Conservation (phyloP, 306 rosid genomes). For the Castanopsis chinensis region DNA sequence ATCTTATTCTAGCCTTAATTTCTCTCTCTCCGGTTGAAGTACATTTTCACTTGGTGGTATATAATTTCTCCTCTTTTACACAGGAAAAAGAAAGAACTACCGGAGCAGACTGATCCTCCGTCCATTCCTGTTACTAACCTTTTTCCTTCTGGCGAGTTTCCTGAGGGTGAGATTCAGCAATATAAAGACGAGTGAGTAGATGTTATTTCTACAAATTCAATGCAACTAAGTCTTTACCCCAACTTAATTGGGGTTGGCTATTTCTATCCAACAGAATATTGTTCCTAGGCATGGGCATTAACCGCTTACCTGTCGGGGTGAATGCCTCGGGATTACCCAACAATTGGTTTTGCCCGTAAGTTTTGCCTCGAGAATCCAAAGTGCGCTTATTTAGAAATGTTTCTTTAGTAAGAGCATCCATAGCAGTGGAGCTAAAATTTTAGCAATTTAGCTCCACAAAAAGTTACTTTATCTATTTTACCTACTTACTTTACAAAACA, state of each 20-base stretch:
- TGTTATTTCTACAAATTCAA: not conserved
- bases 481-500: too few species aligned
- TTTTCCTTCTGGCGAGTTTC: slow-evolving; percentile 84
- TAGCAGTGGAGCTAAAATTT: too few species aligned
- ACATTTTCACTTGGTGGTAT: slow-evolving; percentile 11
- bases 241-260: not conserved
- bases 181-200: slow-evolving; percentile 87
- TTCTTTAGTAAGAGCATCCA: too few species aligned
- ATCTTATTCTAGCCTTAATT: slow-evolving; percentile 11
- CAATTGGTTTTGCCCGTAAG: too few species aligned
- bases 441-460: too few species aligned
- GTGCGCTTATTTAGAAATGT: too few species aligned
- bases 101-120: slow-evolving; percentile 57
- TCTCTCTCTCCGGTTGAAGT: slow-evolving; percentile 16
- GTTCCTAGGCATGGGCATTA: too few species aligned
- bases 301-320: too few species aligned
- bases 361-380: too few species aligned
- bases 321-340: too few species aligned
- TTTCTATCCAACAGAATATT: not conserved
- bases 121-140: slow-evolving; percentile 73
- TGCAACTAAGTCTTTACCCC: not conserved
- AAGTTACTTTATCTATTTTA: too few species aligned
- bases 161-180: slow-evolving; percentile 89
- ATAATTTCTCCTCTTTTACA: slow-evolving; percentile 21
- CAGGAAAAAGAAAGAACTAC: slow-evolving; percentile 80